Evolutionary conservation across 345 rosid species (phyloP).

Genomic region (Citrus sp.): DNA sequence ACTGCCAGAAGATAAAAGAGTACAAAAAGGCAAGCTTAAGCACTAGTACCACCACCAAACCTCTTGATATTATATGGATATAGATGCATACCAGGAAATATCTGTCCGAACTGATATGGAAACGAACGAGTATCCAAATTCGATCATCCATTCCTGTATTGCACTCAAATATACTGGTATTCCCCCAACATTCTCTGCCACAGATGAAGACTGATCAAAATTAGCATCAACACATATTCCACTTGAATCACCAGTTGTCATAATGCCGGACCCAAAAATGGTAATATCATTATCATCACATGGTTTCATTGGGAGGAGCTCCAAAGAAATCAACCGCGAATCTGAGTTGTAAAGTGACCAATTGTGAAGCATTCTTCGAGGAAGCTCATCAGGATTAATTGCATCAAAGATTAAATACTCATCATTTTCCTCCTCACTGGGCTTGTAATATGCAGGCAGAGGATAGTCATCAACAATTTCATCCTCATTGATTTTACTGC

Average conservation of each 20-base stretch:
- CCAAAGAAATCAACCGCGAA: slow-evolving; percentile 61
- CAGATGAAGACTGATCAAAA: slow-evolving; percentile 39
- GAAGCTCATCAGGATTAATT: slow-evolving; percentile 44
- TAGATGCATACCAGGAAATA: slow-evolving; percentile 59
- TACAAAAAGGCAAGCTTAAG: neutral
- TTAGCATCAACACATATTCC: slow-evolving; percentile 46
- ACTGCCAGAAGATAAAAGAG: neutral
- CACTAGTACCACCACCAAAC: neutral
- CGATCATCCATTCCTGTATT: slow-evolving; percentile 84
- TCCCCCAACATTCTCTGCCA: slow-evolving; percentile 35
- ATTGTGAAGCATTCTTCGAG: slow-evolving; percentile 58
- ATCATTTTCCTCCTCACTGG: slow-evolving; percentile 55
- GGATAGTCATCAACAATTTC: slow-evolving; percentile 85
- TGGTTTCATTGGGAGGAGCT: slow-evolving; percentile 77
- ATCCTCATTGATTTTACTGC: slow-evolving; percentile 74
- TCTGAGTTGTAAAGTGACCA: slow-evolving; percentile 90
- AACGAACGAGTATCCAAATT: slow-evolving; percentile 54
- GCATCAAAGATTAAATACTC: slow-evolving; percentile 49
- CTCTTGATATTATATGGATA: slow-evolving; percentile 6
- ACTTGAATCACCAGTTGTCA: slow-evolving; percentile 65
- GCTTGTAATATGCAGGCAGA: slow-evolving; percentile 69
- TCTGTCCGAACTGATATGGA: slow-evolving; percentile 65
- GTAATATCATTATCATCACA: slow-evolving; percentile 71
- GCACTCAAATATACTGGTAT: slow-evolving; percentile 55
- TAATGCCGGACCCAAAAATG: slow-evolving; percentile 66